Base-by-base conservation (phyloP, 371 early-diverging fungal genomes). In the Mortierella sp. region DNA sequence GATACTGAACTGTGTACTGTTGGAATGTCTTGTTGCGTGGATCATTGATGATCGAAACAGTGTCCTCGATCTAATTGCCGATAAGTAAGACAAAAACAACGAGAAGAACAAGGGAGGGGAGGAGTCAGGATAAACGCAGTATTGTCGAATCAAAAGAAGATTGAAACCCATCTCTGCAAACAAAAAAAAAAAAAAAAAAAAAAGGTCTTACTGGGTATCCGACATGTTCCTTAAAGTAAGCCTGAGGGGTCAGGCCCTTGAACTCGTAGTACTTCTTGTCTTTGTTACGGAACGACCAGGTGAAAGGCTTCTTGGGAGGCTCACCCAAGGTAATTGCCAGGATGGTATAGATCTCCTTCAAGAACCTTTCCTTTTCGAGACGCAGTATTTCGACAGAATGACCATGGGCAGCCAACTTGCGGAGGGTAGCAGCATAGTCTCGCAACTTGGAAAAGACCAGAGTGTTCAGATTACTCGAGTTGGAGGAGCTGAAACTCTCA, bases 1-100 rank as follows among this genome's bases (percentile, higher is more conserved):
- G 82, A 47, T 90, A 88, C 56, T 87, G 83, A 3, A 93, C 92
- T 1, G 94, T 93, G 81, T 92, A 92, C n/a, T 86, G 81, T 6
- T 71, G 69, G 58, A 78, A 59, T 34, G 81, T 81, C 47, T 75
- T 75, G 71, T 93, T 91, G 64, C 94, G 90, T 34, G 94, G 94
- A 60, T 93, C 93, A 72, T 93, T 86, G 62, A 93, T 87, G 61
- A 93, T 78, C 2, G 94, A 94, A 62, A 92, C 72, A 3, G 88
- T 89, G 12, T 87, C 82, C 19, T 65, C 58, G 56, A 91, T 80
- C 87, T 91, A 83, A 26, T n/a, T n/a, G n/a, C n/a, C n/a, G n/a
- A n/a, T n/a, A n/a, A n/a, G n/a, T n/a, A n/a, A n/a, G n/a, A n/a
- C n/a, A n/a, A n/a, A n/a, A n/a, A n/a, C n/a, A n/a, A 11, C 34